Base-by-base conservation (phyloP, 2,329 filamentous ascomycete species). In the Xenoacremonium recifei region DNA sequence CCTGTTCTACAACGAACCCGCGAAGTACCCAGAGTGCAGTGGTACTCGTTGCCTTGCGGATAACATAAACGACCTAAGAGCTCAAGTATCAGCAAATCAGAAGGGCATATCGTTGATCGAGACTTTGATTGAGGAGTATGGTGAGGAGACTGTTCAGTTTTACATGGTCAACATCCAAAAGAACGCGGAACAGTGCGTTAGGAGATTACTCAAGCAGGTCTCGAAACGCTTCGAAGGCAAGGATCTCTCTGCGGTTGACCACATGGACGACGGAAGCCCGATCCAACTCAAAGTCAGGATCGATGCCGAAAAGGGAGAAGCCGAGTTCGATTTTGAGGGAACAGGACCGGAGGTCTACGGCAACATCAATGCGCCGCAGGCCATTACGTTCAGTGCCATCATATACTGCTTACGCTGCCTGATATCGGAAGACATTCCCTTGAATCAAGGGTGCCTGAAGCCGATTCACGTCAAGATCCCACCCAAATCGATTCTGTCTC, bases 91-190 rank as follows among this genome's bases (percentile, higher is more conserved):
- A 0, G 87, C 87, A 2, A 93, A 93, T 56, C 85, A 89, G 55
- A 91, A 91, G 52, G 88, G 88, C 2, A 92, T 93, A 49, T 86
- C 82, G n/a, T 70, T 93, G 17, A 92, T 93, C 49, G 80, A 79
- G 41, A 75, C 79, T 0, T 68, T 93, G 2, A 90, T 93, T 49
- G 76, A 79, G 15, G 88, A 93, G 55, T 92, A 91, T 53, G 84
- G 85, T 11, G 82, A 89, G 46, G 74, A 84, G 4, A 85, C 86
- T 0, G 88, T 93, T 1, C 84, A 89, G 50, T 88, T 88, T 61
- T 93, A 93, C 67, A 93, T 93, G 88, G 74, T 79, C 39, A 81
- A 78, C 43, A 92, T 93, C 46, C 88, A 93, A 61, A 76, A 81
- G 42, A 92, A 91, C 44, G 88, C 88, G 2, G 88, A 92, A 60